Base-by-base conservation (phyloP, 176 grass and related monocot genomes). In the Avena insularis region DNA sequence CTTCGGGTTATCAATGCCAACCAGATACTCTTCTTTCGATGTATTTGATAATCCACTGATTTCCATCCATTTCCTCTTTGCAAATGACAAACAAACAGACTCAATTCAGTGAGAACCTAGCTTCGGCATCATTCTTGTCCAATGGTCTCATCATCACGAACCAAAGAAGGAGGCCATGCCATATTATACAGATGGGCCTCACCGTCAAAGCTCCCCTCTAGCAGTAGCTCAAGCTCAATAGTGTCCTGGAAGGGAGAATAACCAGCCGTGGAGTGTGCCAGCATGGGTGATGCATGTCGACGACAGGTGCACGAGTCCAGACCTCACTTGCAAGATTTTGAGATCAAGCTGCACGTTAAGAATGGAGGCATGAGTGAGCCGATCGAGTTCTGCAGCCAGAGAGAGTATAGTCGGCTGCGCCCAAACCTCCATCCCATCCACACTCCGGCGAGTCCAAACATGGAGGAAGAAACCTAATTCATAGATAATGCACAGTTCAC, bases 81-180 rank as follows among this genome's bases (percentile, higher is more conserved):
- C 21, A 23, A 12, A 25, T 62, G 60, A 6, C 23, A 63, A 13
- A 27, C 60, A 25, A 12, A 11, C n/a, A 12, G 21, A 21, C 59
- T 62, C 3, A 23, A 60, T 62, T 23, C 21, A 62, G n/a, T 10
- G n/a, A 62, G 59, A 62, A 62, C 5, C 58, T 60, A 43, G 40
- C 21, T 8, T 29, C 61, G 10, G 20, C 20, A 60, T 25, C 59
- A 62, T 62, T 12, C 59, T 12, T 62, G 20, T 10, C 58, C 58
- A 60, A 11, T 23, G 58, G 2, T 60, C 58, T 66, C 12, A 66
- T 29, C 61, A 29, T 66, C 63, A 66, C 27, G 27, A 33, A 66
- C 63, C 63, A 66, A 66, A 66, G 63, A 66, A 66, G 63, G 63
- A 66, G 63, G 63, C 63, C 63, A 66, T 5, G 63, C 63, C 63